Evolutionary conservation across 257 asterid genomes (phyloP).

Genomic region (Echium plantagineum): DNA sequence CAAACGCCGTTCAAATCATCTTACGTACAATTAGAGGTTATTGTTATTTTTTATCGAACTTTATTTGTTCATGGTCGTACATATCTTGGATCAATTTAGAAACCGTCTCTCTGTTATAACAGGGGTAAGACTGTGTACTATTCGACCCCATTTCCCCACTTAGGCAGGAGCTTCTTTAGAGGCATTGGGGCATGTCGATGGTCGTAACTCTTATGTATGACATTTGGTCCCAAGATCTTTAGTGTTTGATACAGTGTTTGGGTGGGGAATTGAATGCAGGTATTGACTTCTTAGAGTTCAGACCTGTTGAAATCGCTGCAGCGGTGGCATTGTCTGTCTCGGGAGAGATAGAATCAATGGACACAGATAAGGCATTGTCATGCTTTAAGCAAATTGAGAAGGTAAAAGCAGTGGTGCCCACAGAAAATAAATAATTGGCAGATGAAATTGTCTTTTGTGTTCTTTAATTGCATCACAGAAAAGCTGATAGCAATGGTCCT

Average conservation of each 20-base stretch:
- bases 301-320: constrained; percentile 69
- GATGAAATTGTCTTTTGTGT: too few relatives aligned
- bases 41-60: too few relatives aligned
- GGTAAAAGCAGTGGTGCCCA: constrained; percentile 32
- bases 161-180: too few relatives aligned
- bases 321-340: constrained; percentile 54
- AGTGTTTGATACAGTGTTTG: constrained; percentile 19
- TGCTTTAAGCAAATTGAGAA: constrained; percentile 37
- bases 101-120: too few relatives aligned
- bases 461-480: too few relatives aligned
- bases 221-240: not conserved
- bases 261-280: constrained; percentile 55
- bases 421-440: constrained; percentile 5
- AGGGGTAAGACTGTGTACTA: too few relatives aligned
- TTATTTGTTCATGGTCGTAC: too few relatives aligned
- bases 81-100: too few relatives aligned
- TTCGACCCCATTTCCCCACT: too few relatives aligned
- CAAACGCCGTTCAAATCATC: constrained; percentile 40
- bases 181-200: too few relatives aligned
- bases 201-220: constrained; percentile 2
- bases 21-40: constrained; percentile 46
- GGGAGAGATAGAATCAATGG: constrained; percentile 28
- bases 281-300: constrained; percentile 78
- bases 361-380: constrained; percentile 40
- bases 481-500: constrained; percentile 1